Evolutionary conservation across 495 filamentous ascomycete species (phyloP).

Genomic region (Penicillium herquei): DNA sequence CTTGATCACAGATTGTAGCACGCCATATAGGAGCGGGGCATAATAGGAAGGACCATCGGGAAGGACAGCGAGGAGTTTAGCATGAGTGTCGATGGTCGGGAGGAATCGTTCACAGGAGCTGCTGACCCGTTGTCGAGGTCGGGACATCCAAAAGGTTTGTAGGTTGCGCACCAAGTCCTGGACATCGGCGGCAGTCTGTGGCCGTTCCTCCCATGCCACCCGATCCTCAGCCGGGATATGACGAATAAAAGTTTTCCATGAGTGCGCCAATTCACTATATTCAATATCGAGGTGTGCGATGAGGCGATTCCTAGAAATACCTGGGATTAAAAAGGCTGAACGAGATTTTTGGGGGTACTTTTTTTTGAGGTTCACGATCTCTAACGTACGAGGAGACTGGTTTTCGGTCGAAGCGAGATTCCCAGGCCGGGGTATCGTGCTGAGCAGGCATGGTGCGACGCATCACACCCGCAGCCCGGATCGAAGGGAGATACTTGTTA

Average conservation of each 20-base stretch:
- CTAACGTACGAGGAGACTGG: conserved; percentile 24
- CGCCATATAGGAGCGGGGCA: conserved; percentile 44
- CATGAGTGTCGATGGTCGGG: conserved; percentile 38
- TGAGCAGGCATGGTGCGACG: conserved; percentile 25
- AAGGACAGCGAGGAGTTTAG: conserved; percentile 31
- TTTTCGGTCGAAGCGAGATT: conserved; percentile 25
- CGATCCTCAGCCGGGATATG: conserved; percentile 32
- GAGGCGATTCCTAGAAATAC: conserved; percentile 25
- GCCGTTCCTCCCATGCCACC: conserved; percentile 33
- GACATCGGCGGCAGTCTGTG: conserved; percentile 35
- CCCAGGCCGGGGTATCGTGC: conserved; percentile 15
- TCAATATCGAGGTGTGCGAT: conserved; percentile 46
- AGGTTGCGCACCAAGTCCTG: conserved; percentile 27
- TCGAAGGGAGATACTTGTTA: neutral
- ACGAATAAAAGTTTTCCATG: conserved; percentile 44
- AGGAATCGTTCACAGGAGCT: conserved; percentile 38
- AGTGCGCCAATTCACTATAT: conserved; percentile 41
- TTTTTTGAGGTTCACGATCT: neutral
- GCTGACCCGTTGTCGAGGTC: conserved; percentile 29
- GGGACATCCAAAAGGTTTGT: conserved; percentile 33
- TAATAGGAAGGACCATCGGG: conserved; percentile 36
- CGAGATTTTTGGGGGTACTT: neutral
- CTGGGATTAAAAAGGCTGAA: neutral
- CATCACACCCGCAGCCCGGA: conserved; percentile 14
- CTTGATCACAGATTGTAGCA: conserved; percentile 46